Evolutionary conservation across 306 rosid species (phyloP).

Genomic region (Cicer pinnatifidum): DNA sequence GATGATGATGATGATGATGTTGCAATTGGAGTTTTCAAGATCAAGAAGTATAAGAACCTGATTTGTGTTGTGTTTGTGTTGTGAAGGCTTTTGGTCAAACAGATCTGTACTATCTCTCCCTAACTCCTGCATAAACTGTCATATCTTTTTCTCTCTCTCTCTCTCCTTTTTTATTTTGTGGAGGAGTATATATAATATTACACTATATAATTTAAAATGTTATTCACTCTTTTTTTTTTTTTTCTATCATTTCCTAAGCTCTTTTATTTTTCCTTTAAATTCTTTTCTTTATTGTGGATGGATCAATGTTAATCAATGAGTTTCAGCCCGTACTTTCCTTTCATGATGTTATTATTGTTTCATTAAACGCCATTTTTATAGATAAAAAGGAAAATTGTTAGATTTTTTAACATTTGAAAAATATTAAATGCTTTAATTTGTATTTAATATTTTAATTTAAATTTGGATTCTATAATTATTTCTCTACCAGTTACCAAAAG

Average conservation of each 20-base stretch:
- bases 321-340: neutral
- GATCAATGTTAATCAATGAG: neutral
- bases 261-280: neutral
- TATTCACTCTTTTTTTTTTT: no score
- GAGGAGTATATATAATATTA: no score
- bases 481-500: neutral
- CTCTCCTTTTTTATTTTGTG: neutral
- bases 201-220: no score
- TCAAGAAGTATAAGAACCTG: conserved; percentile 43
- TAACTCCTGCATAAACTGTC: conserved; percentile 35
- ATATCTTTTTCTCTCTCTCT: conserved; percentile 24
- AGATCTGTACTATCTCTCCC: conserved; percentile 48
- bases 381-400: neutral
- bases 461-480: conserved; percentile 4
- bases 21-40: conserved; percentile 31
- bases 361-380: neutral
- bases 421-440: neutral
- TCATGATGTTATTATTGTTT: conserved; percentile 8
- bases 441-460: neutral
- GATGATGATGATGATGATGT: conserved; percentile 12
- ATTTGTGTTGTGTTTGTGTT: conserved; percentile 37
- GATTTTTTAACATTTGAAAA: neutral
- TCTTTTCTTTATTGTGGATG: neutral
- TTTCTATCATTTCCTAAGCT: neutral
- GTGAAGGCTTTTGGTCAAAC: conserved; percentile 46